phyloP scores from a whole-genome alignment of 148 eudicot genomes.

The Rhododendron ferrugineum region DNA sequence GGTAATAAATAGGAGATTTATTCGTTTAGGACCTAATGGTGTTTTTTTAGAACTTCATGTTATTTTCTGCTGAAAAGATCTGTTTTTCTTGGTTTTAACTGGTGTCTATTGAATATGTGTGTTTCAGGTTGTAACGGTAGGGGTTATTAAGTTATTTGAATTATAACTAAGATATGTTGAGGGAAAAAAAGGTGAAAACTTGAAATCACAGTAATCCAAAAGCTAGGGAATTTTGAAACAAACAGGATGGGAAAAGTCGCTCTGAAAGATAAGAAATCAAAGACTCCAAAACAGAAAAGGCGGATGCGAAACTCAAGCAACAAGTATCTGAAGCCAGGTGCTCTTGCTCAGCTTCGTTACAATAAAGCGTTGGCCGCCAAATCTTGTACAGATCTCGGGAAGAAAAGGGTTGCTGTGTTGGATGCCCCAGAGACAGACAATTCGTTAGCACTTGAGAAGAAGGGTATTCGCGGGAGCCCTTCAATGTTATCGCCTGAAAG shows the following conservation, averaged over 20 bases:
- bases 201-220: neutral
- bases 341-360: slow-evolving; percentile 74
- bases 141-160: neutral
- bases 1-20: neutral
- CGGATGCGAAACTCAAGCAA: slow-evolving; percentile 34
- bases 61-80: neutral
- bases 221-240: neutral
- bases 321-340: slow-evolving; percentile 85
- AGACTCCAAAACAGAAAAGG: slow-evolving; percentile 53
- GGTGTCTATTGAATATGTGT: neutral
- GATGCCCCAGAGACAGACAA: slow-evolving; percentile 29
- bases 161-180: neutral
- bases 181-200: neutral
- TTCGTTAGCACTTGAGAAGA: slow-evolving; percentile 18
- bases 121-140: neutral
- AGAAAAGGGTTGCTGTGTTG: slow-evolving; percentile 68
- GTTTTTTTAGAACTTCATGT: neutral
- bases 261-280: slow-evolving; percentile 47
- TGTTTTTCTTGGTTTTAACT: neutral
- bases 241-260: slow-evolving; percentile 68
- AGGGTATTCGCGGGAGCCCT: slow-evolving; percentile 28
- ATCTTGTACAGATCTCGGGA: slow-evolving; percentile 73
- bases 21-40: neutral
- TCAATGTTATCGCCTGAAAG: slow-evolving; percentile 50
- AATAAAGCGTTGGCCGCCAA: slow-evolving; percentile 50